Conservation (phyloP, 768 basidiomycete species). For the Tylopilus subfusipes region DNA sequence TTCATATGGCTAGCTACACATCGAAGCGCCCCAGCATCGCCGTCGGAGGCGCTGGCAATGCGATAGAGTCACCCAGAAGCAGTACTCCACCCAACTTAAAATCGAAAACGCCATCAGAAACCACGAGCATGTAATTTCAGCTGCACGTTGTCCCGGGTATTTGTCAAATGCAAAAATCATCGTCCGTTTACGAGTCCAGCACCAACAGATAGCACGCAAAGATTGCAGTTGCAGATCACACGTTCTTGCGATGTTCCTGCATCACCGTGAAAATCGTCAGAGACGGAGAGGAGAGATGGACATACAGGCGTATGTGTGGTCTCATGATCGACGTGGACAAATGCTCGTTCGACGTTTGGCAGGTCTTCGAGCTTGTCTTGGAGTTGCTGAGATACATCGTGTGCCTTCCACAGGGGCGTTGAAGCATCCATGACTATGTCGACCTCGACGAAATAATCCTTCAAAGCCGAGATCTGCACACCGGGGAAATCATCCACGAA, state of each 20-base stretch:
- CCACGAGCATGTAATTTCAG: neutral
- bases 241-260: constrained; percentile 44
- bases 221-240: constrained; percentile 7
- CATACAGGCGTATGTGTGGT: constrained; percentile 71
- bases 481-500: neutral
- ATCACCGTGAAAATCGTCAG: neutral
- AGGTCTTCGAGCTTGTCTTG: constrained; percentile 88
- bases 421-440: constrained; percentile 90
- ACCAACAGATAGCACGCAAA: neutral
- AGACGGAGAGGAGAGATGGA: neutral
- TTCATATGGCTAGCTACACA: neutral
- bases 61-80: neutral
- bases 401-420: constrained; percentile 87
- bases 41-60: no score
- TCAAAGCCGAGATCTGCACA: constrained; percentile 3
- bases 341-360: constrained; percentile 88
- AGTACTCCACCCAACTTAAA: neutral
- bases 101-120: no score
- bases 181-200: neutral
- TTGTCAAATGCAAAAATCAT: neutral
- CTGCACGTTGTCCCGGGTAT: neutral
- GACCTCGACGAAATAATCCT: constrained; percentile 93
- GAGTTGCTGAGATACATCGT: constrained; percentile 78
- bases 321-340: constrained; percentile 95
- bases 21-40: no score